Percentiles rank a stretch among this genome's conserved stretches.
Evolutionary conservation across 768 basidiomycete species (phyloP).

Genomic region (Mrakia gelida): DNA sequence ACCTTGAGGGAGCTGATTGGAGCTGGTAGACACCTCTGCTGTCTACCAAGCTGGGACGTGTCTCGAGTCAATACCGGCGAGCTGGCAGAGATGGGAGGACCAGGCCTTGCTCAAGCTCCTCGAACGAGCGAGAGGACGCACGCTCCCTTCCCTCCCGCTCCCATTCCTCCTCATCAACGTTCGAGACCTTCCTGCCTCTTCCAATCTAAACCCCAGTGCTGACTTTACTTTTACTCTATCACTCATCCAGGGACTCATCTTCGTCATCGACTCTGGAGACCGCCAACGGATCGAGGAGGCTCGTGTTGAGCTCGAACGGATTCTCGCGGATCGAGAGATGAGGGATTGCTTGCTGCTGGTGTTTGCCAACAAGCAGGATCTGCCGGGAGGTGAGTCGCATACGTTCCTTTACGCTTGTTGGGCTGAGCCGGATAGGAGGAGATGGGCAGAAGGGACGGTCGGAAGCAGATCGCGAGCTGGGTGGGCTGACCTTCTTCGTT

Average conservation of each 20-base stretch:
- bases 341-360: conserved; percentile 93
- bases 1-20: too few species aligned
- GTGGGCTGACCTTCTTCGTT: not conserved
- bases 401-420: too few species aligned
- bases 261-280: conserved; percentile 96
- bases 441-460: not conserved
- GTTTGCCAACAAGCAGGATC: conserved; percentile 99
- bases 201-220: too few species aligned
- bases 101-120: not conserved
- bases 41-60: too few species aligned
- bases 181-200: not conserved
- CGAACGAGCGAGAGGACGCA: not conserved
- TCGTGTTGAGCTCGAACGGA: conserved; percentile 88
- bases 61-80: too few species aligned
- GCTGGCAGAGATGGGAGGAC: not conserved
- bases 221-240: not conserved
- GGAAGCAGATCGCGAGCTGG: not conserved
- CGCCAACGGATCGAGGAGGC: conserved; percentile 94
- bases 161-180: not conserved
- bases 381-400: conserved; percentile 74
- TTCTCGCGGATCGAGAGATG: conserved; percentile 96
- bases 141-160: not conserved
- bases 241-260: conserved; percentile 67
- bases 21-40: too few species aligned
- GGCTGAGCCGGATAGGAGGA: not conserved